Evolutionary conservation across 805 yeast species (phyloP).

Genomic region (Starmerella vitae): DNA sequence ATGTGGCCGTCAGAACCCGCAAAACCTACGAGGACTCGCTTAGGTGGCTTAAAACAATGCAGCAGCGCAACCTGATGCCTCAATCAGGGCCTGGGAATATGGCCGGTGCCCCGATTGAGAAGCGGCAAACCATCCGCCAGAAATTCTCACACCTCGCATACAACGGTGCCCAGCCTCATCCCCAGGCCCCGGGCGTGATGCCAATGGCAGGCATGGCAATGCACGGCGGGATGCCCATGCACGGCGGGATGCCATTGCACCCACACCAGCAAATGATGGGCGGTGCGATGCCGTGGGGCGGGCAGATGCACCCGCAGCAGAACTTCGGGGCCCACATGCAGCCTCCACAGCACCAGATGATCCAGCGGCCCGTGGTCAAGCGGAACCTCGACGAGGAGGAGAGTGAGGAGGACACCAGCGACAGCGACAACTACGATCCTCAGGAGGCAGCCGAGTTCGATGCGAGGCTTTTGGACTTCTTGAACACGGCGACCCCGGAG

Average conservation of each 20-base stretch:
- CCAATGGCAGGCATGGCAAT: conserved; percentile 1
- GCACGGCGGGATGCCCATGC: conserved; percentile 1
- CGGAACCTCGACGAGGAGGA: conserved; percentile 30
- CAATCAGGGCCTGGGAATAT: conserved; percentile 2
- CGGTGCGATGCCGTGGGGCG: background rate
- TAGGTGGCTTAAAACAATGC: conserved; percentile 25
- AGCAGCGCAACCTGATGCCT: conserved; percentile 22
- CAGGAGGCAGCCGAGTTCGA: conserved; percentile 35
- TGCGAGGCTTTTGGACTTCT: conserved; percentile 54
- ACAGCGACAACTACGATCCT: conserved; percentile 26
- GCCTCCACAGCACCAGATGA: no score
- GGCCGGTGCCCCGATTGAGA: conserved; percentile 15
- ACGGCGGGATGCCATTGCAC: background rate
- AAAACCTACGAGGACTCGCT: conserved; percentile 28
- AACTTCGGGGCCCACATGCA: background rate
- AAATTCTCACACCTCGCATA: conserved; percentile 23
- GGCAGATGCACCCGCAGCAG: conserved; percentile 1
- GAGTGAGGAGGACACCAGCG: conserved; percentile 29
- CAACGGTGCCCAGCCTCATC: conserved; percentile 6
- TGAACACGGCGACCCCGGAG: conserved; percentile 60
- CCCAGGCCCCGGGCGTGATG: background rate
- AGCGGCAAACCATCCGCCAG: conserved; percentile 29
- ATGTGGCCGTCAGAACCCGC: conserved; percentile 22
- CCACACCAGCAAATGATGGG: background rate
- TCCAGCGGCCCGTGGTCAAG: conserved; percentile 8